Evolutionary conservation across 1,139 yeast genomes (phyloP).

Genomic region (Martiniozyma asiatica): DNA sequence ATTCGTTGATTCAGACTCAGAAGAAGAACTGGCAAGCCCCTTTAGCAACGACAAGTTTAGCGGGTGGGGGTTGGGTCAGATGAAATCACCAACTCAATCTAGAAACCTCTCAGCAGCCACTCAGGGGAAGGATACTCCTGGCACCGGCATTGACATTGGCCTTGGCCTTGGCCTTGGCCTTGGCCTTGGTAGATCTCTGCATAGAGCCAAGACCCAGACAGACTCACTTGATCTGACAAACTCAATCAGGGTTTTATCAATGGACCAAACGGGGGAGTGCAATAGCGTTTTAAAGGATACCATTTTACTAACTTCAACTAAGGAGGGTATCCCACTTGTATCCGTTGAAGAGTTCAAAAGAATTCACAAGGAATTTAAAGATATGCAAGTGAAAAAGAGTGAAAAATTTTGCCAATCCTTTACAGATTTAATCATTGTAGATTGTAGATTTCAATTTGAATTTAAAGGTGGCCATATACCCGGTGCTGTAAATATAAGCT

Average conservation of each 20-base stretch:
- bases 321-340: constrained; percentile 68
- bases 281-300: not conserved
- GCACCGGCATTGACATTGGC: no score
- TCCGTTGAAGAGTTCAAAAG: constrained; percentile 50
- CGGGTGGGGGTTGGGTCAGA: no score
- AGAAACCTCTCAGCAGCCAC: not conserved
- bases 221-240: not conserved
- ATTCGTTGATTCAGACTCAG: no score
- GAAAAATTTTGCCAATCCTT: constrained; percentile 35
- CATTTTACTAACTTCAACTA: no score
- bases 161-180: no score
- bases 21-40: no score
- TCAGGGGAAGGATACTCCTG: no score
- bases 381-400: not conserved
- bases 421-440: constrained; percentile 54
- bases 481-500: constrained; percentile 68
- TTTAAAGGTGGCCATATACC: constrained; percentile 85
- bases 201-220: no score
- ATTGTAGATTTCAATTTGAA: constrained; percentile 89
- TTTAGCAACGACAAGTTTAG: no score
- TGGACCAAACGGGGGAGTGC: no score
- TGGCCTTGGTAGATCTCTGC: no score
- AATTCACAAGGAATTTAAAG: constrained; percentile 29
- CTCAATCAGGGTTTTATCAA: no score
- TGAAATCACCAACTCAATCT: constrained; percentile 4